Base-by-base conservation (phyloP, 2,329 filamentous ascomycete species). In the Truncatella angustata region DNA sequence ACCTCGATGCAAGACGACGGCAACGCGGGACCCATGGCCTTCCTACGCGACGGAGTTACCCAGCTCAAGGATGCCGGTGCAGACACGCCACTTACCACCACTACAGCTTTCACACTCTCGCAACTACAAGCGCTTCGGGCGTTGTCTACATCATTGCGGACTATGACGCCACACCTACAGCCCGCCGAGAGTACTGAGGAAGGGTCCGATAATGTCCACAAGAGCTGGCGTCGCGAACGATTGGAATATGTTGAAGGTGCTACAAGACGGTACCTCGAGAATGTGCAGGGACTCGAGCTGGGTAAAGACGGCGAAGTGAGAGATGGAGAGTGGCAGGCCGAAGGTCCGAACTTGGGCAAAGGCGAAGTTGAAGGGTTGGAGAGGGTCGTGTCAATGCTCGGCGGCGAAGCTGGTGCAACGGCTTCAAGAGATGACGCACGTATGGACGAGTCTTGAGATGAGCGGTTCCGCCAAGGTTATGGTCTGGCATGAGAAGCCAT, bases 161-260 rank as follows among this genome's bases (percentile, higher is more conserved):
- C 81, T 11, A 73, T 96, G 32, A 76, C 85, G 55, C 84, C 88
- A 0, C 84, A 86, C 54, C 72, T 95, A 24, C 68, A 45, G 55
- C 57, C 26, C 30, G 40, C 46, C 52, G 69, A 76, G 56, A 55
- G 63, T 37, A 56, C 60, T 56, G 57, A 65, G 47, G 53, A 60
- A n/a, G 61, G 62, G 3, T 61, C 64, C 5, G 66, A 68, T 5
- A 63, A 36, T n/a, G 28, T 16, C 39, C 63, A 14, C 63, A 76
- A 78, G 63, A 79, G 79, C 42, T 89, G 84, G 73, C 80, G 85
- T 35, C 80, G 85, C 49, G 85, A 94, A 66, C 78, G 93, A 54
- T 78, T 87, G 52, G 81, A 88, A 58, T 97, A 97, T 66, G 85
- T 97, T 45, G 92, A 97, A 70, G 80, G 81, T 50, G 86, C 91